These are phyloP conservation scores for Aristolochia contorta DNA, from an alignment of 164 flowering plant genomes.

Conservation along the genomic window DNA sequence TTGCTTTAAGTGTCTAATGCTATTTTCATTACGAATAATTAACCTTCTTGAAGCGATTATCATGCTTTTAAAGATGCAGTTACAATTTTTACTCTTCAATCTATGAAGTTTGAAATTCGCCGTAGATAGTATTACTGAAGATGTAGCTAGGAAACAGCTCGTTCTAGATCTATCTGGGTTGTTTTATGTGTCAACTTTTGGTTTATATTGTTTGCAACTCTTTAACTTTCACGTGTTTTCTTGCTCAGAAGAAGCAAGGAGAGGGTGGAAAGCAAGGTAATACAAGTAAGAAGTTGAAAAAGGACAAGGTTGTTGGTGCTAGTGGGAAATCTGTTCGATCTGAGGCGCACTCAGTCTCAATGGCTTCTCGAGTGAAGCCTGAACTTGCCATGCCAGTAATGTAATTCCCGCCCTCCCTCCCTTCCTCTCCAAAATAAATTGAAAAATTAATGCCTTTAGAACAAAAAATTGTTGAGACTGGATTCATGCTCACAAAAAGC, in stretches of 20 bases:
- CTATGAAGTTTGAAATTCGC: too few relatives aligned
- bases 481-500: neutral
- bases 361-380: conserved; percentile 79
- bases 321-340: conserved; percentile 59
- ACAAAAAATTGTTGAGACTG: too few relatives aligned
- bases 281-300: conserved; percentile 67
- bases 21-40: too few relatives aligned
- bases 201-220: too few relatives aligned
- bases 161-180: neutral
- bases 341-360: conserved; percentile 39
- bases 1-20: too few relatives aligned
- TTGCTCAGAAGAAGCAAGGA: conserved; percentile 56
- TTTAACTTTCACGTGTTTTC: neutral
- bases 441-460: too few relatives aligned
- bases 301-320: conserved; percentile 69
- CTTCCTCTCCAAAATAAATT: too few relatives aligned
- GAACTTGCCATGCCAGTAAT: conserved; percentile 80
- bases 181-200: neutral
- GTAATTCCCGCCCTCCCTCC: conserved; percentile 30
- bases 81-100: too few relatives aligned
- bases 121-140: too few relatives aligned
- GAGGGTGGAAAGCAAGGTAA: conserved; percentile 87
- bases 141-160: too few relatives aligned
- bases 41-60: too few relatives aligned
- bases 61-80: too few relatives aligned